These are phyloP conservation scores for Clathrus columnatus DNA, from an alignment of 768 basidiomycete species.

Conservation along the genomic window DNA sequence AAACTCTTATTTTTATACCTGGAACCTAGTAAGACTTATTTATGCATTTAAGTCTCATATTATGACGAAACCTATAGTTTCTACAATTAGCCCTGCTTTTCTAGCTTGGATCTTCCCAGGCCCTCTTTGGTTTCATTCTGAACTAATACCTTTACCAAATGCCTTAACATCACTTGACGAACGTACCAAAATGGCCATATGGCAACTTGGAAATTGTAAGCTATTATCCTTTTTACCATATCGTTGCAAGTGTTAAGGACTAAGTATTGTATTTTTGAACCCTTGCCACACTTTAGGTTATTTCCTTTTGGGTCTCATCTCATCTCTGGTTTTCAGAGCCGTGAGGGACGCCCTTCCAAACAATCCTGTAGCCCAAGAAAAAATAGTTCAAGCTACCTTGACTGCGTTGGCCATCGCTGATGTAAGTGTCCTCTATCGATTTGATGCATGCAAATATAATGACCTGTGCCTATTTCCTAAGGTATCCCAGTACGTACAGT, in stretches of 20 bases:
- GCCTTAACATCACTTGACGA: slow-evolving; percentile 32
- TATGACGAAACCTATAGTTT: slow-evolving; percentile 25
- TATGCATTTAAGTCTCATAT: background rate
- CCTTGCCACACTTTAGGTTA: slow-evolving; percentile 36
- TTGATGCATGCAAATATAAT: background rate
- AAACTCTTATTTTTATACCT: slow-evolving; percentile 53
- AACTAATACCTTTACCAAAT: slow-evolving; percentile 46
- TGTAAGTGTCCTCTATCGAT: slow-evolving; percentile 33
- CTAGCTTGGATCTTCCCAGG: slow-evolving; percentile 52
- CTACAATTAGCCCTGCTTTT: slow-evolving; percentile 42
- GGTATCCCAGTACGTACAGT: slow-evolving; percentile 50
- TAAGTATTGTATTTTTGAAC: background rate
- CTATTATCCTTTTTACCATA: background rate
- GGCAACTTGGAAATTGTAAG: slow-evolving; percentile 62
- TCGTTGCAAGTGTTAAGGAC: no score
- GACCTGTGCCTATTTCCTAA: slow-evolving; percentile 19
- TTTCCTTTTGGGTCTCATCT: slow-evolving; percentile 52
- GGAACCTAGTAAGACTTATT: slow-evolving; percentile 41
- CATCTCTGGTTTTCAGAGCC: slow-evolving; percentile 58
- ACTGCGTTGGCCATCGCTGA: slow-evolving; percentile 61
- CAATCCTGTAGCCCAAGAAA: slow-evolving; percentile 56
- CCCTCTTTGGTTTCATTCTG: slow-evolving; percentile 55
- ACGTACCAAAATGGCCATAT: slow-evolving; percentile 51
- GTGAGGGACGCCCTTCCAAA: slow-evolving; percentile 49
- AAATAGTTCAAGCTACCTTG: slow-evolving; percentile 54